Percentiles rank a stretch among this genome's conserved stretches.
phyloP scores from a whole-genome alignment of 1,284 basidiomycete species.

The Leccinum fuscescens region DNA sequence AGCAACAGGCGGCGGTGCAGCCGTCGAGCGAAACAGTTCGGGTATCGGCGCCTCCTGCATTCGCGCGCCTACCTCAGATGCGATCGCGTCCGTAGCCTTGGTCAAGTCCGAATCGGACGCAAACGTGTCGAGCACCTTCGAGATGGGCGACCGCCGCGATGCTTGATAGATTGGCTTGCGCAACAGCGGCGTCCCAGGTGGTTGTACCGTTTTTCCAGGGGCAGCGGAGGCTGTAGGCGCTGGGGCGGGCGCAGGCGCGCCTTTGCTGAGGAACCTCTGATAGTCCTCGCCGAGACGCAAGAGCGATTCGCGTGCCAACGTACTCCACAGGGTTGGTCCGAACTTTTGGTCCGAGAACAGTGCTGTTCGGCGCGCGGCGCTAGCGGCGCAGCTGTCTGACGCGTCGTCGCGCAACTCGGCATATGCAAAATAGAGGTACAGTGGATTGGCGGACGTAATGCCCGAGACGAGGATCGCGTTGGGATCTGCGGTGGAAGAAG shows the following conservation, averaged over 20 bases:
- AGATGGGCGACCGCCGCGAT: constrained; percentile 43
- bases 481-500: constrained; percentile 45
- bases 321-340: constrained; percentile 62
- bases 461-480: constrained; percentile 59
- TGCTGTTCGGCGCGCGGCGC: constrained; percentile 46
- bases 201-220: constrained; percentile 24
- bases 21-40: constrained; percentile 56
- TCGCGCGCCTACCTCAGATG: constrained; percentile 26
- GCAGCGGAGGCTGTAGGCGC: constrained; percentile 22
- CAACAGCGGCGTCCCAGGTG: constrained; percentile 43
- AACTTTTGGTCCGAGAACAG: constrained; percentile 72
- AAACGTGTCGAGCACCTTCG: constrained; percentile 50
- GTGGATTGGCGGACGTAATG: constrained; percentile 45
- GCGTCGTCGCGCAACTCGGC: constrained; percentile 51
- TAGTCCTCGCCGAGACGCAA: constrained; percentile 65
- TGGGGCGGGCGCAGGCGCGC: constrained; percentile 34
- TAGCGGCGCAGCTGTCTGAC: constrained; percentile 39
- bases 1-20: constrained; percentile 11
- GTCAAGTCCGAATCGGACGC: constrained; percentile 57
- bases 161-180: constrained; percentile 49
- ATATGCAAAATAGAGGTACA: constrained; percentile 59
- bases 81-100: constrained; percentile 46
- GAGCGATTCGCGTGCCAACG: constrained; percentile 57
- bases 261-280: constrained; percentile 52
- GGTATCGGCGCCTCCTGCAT: constrained; percentile 48